Evolutionary conservation across 805 yeast genomes (phyloP).

Genomic region (Isabelozyma heimii): DNA sequence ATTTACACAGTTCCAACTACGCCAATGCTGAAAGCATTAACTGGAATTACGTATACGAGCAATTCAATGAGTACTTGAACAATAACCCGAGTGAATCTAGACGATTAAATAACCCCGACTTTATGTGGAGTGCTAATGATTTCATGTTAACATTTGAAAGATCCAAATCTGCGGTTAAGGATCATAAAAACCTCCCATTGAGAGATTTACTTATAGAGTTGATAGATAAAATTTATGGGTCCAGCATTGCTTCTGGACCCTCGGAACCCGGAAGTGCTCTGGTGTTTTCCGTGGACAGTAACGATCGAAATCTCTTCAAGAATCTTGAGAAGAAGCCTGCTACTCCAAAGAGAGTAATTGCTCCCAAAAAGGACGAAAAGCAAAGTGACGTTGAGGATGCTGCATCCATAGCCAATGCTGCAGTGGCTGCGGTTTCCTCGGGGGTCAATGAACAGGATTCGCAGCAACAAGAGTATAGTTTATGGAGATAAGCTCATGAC

Average conservation of each 20-base stretch:
- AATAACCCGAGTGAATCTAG: background rate
- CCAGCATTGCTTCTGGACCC: background rate
- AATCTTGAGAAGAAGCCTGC: background rate
- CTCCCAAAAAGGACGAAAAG: background rate
- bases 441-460: constrained; percentile 24
- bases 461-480: constrained; percentile 33
- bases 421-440: constrained; percentile 33
- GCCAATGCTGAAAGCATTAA: constrained; percentile 25
- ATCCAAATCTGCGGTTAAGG: constrained; percentile 52
- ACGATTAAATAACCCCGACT: background rate
- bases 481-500: constrained; percentile 26
- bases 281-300: background rate
- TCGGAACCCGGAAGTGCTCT: background rate
- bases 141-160: constrained; percentile 60
- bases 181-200: constrained; percentile 18
- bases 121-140: constrained; percentile 58
- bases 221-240: constrained; percentile 6
- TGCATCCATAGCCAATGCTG: constrained; percentile 33
- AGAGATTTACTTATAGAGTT: constrained; percentile 12
- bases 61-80: background rate
- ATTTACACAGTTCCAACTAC: constrained; percentile 23
- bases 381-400: constrained; percentile 18
- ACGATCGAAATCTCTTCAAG: background rate
- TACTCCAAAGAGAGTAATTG: background rate
- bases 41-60: constrained; percentile 27